Evolutionary conservation across 108 stramenopile species (phyloP).

Genomic region (Skeletonema menzelii): DNA sequence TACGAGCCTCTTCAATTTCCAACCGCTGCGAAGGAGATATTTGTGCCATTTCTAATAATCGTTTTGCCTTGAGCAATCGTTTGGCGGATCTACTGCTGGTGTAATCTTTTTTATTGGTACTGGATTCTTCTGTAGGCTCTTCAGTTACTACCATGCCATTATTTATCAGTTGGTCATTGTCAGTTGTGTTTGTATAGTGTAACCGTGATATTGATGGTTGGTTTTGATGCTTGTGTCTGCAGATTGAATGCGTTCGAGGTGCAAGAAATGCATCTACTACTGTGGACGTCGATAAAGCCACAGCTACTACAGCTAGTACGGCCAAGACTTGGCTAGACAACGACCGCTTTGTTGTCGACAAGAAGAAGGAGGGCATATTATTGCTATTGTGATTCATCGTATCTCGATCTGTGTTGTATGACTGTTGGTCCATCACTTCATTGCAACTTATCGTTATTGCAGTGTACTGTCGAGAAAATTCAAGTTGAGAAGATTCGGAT

Average conservation of each 20-base stretch:
- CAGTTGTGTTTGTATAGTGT: neutral
- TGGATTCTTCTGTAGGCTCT: neutral
- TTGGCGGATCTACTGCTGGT: neutral
- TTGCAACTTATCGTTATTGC: too few relatives aligned
- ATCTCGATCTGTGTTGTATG: too few relatives aligned
- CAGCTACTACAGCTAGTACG: neutral
- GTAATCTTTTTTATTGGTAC: neutral
- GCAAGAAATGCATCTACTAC: neutral
- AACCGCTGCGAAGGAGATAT: constrained; percentile 40
- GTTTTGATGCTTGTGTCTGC: neutral
- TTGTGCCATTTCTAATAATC: constrained; percentile 44
- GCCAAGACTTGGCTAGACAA: neutral
- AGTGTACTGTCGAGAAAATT: too few relatives aligned
- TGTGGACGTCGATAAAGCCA: neutral
- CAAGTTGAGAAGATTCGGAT: too few relatives aligned
- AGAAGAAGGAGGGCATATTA: too few relatives aligned
- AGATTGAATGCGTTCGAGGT: neutral
- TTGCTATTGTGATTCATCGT: too few relatives aligned
- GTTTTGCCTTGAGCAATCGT: constrained; percentile 34
- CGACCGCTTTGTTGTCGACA: neutral
- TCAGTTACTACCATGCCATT: neutral
- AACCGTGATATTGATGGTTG: neutral
- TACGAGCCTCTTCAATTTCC: constrained; percentile 14
- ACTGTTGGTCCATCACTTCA: too few relatives aligned
- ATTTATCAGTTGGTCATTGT: neutral